Evolutionary conservation across 2,329 filamentous ascomycete species (phyloP).

Genomic region (Raffaelea arxii): DNA sequence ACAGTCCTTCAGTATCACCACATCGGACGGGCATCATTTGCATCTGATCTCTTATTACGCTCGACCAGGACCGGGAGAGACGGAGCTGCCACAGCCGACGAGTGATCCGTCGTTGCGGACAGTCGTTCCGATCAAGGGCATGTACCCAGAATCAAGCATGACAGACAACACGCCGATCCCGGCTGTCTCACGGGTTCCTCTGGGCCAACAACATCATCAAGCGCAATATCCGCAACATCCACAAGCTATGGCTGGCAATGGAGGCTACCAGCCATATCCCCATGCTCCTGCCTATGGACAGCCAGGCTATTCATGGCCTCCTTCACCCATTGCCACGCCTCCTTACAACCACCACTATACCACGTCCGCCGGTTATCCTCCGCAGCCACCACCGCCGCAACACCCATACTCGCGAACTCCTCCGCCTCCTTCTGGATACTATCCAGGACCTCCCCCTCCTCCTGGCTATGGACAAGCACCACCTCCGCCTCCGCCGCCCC

Average conservation of each 20-base stretch:
- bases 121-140: constrained; percentile 81
- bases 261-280: constrained; percentile 17
- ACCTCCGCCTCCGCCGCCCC: constrained; percentile 7
- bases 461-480: not conserved
- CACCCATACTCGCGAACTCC: not conserved
- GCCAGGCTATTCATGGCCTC: constrained; percentile 41
- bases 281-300: constrained; percentile 25
- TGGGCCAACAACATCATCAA: constrained; percentile 40
- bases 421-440: not conserved
- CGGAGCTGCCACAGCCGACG: constrained; percentile 70
- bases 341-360: constrained; percentile 41
- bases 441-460: no score
- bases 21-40: constrained; percentile 75
- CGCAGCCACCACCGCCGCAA: constrained; percentile 1
- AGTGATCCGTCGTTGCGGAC: constrained; percentile 69
- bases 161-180: constrained; percentile 69
- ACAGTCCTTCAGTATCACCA: constrained; percentile 98
- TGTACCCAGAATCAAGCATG: constrained; percentile 94
- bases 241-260: not conserved
- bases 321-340: constrained; percentile 45
- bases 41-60: constrained; percentile 98
- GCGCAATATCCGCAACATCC: constrained; percentile 12
- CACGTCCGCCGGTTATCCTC: constrained; percentile 21
- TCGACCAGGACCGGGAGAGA: constrained; percentile 61
- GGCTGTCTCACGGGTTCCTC: constrained; percentile 67